Evolutionary conservation across 1,284 basidiomycete genomes (phyloP).

Genomic region (Ganoderma boninense): DNA sequence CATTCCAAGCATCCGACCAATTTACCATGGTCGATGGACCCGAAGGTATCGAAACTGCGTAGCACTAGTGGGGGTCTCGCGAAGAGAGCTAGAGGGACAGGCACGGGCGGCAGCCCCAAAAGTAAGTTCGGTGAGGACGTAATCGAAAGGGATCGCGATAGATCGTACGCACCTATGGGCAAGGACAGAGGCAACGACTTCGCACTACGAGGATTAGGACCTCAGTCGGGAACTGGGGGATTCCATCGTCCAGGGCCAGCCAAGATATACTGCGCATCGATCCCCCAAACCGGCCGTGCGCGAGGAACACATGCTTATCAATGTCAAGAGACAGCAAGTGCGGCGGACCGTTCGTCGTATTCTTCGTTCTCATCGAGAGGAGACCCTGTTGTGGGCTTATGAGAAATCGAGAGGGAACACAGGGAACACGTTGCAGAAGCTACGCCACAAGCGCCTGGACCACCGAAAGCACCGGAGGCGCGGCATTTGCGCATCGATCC

Average conservation of each 20-base stretch:
- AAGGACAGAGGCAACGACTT: not conserved
- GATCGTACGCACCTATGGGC: not conserved
- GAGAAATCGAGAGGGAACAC: not conserved
- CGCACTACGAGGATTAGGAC: not conserved
- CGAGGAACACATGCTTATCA: not conserved
- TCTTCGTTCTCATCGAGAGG: not conserved
- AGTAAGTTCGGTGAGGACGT: not conserved
- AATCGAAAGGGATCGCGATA: not conserved
- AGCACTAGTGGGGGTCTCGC: not conserved
- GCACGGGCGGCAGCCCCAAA: not conserved
- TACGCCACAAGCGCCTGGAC: not conserved
- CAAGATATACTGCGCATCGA: not conserved
- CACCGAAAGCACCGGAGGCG: not conserved
- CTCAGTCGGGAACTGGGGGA: not conserved
- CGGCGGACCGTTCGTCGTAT: not conserved
- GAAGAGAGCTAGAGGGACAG: not conserved
- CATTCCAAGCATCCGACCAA: not conserved
- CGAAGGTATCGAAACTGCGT: not conserved
- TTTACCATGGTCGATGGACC: not conserved
- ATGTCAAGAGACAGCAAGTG: not conserved
- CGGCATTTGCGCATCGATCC: not conserved
- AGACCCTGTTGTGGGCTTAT: conserved; percentile 2
- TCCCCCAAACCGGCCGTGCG: not conserved
- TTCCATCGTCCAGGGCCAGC: not conserved
- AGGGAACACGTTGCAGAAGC: not conserved